Base-by-base conservation (phyloP, 148 eudicot genomes). In the Camellia japonica region DNA sequence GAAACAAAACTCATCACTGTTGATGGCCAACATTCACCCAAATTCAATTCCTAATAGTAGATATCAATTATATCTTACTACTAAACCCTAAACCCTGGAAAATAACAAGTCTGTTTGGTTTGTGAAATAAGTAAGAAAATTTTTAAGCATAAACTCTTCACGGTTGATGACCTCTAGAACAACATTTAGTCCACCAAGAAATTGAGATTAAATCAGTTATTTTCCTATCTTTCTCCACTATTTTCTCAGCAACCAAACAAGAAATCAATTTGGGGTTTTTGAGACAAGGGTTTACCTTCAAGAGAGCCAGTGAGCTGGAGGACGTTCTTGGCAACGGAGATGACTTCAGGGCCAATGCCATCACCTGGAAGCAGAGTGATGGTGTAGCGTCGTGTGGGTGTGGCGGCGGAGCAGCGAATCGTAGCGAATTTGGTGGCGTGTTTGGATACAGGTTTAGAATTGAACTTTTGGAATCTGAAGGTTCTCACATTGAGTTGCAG, bases 361-460 rank as follows among this genome's bases (percentile, higher is more conserved):
- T 95, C 98, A 14, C 97, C 98, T 58, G 98, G 97, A 71, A 95
- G 96, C 38, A 95, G 91, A 69, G 97, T 95, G 86, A 95, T 83
- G 80, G 68, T 68, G 92, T 93, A 95, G 78, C 90, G 83, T 80
- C 80, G 88, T 0, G 86, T 44, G 9, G 87, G 55, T 51, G 92
- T 5, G 46, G 87, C 83, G 43, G 88, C 89, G 62, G 91, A 82
- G 90, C 94, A 91, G 2, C 86, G 87, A 82, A 88, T 79, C 2
- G 71, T 43, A 46, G 68, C 30, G 20, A 42, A 67, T 42, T 70
- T 84, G 60, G 76, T 11, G 69, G 58, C 47, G 59, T 52, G 72
- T 67, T 76, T 55, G 72, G 81, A 20, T 44, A 65, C 42, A 68
- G 76, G 61, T 23, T 59, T 65, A 6, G 82, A 47, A 18, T 5